phyloP scores from a whole-genome alignment of 345 rosid species.

The Anacardium occidentale region DNA sequence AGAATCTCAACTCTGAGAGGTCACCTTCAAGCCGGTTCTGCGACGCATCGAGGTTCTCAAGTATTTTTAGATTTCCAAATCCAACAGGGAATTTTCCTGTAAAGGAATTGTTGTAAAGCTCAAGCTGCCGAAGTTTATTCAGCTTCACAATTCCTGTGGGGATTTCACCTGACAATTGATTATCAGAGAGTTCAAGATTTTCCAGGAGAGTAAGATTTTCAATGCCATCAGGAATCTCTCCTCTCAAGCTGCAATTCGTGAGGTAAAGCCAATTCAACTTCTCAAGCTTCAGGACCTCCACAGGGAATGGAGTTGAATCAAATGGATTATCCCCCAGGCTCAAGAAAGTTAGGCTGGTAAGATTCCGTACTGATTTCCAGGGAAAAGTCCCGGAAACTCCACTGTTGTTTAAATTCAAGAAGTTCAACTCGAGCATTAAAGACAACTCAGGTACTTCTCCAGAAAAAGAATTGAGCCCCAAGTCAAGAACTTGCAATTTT shows the following conservation, averaged over 20 bases:
- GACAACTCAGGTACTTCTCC: slow-evolving; percentile 68
- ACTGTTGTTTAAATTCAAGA: slow-evolving; percentile 55
- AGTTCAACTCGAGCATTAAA: slow-evolving; percentile 33
- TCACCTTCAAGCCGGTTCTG: slow-evolving; percentile 61
- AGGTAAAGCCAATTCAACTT: slow-evolving; percentile 66
- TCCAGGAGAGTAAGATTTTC: slow-evolving; percentile 47
- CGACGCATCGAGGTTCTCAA: slow-evolving; percentile 63
- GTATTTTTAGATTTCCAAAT: slow-evolving; percentile 51
- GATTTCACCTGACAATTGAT: slow-evolving; percentile 51
- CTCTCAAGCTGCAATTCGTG: slow-evolving; percentile 66
- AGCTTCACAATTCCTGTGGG: slow-evolving; percentile 56
- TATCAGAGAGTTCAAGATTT: slow-evolving; percentile 72
- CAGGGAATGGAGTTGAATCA: slow-evolving; percentile 48
- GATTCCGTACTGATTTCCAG: slow-evolving; percentile 59
- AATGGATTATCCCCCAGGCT: slow-evolving; percentile 81
- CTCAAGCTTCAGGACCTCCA: slow-evolving; percentile 49
- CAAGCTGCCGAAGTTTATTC: slow-evolving; percentile 54
- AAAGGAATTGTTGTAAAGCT: slow-evolving; percentile 66
- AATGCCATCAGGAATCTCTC: slow-evolving; percentile 68
- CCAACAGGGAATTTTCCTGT: slow-evolving; percentile 63
- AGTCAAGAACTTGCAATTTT: slow-evolving; percentile 47
- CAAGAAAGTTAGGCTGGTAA: slow-evolving; percentile 50
- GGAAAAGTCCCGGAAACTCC: slow-evolving; percentile 71
- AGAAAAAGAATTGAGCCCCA: slow-evolving; percentile 57
- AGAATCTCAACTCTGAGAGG: slow-evolving; percentile 47